A percentile compares a stretch with the other conserved stretches of the same genome.
Evolutionary conservation across 192 early-diverging fungal species (phyloP).

Genomic region (Backusella mclennaniae): DNA sequence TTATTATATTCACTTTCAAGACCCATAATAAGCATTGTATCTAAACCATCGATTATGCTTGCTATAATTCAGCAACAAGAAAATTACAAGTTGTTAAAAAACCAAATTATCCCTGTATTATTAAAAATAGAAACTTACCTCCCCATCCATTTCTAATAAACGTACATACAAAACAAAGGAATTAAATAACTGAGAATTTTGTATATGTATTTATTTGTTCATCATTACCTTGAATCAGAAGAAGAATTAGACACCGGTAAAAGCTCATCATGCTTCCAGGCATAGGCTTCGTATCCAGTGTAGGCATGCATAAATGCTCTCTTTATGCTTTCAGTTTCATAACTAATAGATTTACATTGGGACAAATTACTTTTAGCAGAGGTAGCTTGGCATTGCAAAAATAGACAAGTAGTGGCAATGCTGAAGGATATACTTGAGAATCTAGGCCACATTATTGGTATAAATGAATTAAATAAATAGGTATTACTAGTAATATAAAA

Average conservation of each 20-base stretch:
- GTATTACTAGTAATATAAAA: background rate
- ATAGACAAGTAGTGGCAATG: background rate
- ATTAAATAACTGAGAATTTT: background rate
- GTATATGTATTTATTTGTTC: background rate
- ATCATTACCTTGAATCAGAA: slow-evolving; percentile 25
- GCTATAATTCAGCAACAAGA: slow-evolving; percentile 23
- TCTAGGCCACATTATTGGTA: background rate
- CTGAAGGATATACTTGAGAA: background rate
- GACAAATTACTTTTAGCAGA: background rate
- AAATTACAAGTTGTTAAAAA: background rate
- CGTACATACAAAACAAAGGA: background rate
- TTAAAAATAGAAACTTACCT: slow-evolving; percentile 15
- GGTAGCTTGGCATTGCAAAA: background rate
- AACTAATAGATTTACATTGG: slow-evolving; percentile 11
- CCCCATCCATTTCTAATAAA: slow-evolving; percentile 54
- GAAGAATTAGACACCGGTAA: slow-evolving; percentile 29
- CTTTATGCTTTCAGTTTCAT: slow-evolving; percentile 44
- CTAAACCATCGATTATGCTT: slow-evolving; percentile 82
- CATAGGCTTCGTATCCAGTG: slow-evolving; percentile 70
- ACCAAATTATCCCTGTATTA: background rate
- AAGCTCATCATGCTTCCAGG: slow-evolving; percentile 73
- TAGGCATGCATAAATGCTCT: slow-evolving; percentile 64
- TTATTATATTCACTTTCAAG: slow-evolving; percentile 38
- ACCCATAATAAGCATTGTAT: slow-evolving; percentile 86
- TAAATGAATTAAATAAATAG: background rate